Conservation (phyloP, 129 eudicot species). For the Pulicaria dysenterica region DNA sequence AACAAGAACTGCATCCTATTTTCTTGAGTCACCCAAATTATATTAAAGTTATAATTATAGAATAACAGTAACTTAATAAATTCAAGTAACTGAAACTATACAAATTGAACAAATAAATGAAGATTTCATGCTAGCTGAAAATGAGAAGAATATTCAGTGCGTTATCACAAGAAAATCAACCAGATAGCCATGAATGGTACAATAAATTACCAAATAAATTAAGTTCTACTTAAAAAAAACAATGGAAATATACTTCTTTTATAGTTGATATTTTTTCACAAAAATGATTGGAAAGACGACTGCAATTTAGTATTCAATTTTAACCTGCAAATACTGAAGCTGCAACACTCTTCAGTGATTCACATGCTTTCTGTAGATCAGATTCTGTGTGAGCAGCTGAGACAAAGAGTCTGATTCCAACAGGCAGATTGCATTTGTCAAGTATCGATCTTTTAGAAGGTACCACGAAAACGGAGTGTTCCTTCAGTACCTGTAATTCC, state of each 20-base stretch:
- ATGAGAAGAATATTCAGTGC: neutral
- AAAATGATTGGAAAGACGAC: neutral
- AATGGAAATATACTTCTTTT: slow-evolving; percentile 8
- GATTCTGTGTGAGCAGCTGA: slow-evolving; percentile 84
- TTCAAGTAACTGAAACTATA: neutral
- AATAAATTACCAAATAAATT: slow-evolving; percentile 13
- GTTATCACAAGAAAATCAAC: neutral
- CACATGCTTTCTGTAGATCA: slow-evolving; percentile 61
- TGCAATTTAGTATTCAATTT: slow-evolving; percentile 17
- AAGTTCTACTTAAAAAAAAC: slow-evolving; percentile 6
- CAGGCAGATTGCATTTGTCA: slow-evolving; percentile 73
- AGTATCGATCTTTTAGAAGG: slow-evolving; percentile 57
- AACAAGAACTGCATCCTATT: neutral
- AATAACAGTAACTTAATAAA: neutral
- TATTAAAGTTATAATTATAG: neutral
- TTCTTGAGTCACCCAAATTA: neutral
- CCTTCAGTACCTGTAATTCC: slow-evolving; percentile 55
- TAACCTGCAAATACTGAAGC: slow-evolving; percentile 39
- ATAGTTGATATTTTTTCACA: neutral
- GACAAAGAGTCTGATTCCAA: slow-evolving; percentile 67
- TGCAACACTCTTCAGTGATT: slow-evolving; percentile 59
- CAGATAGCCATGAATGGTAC: slow-evolving; percentile 11
- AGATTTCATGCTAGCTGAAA: neutral
- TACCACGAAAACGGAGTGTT: slow-evolving; percentile 57
- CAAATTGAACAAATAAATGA: neutral